Conservation (phyloP, 768 basidiomycete genomes). For the Leccinum broughii region DNA sequence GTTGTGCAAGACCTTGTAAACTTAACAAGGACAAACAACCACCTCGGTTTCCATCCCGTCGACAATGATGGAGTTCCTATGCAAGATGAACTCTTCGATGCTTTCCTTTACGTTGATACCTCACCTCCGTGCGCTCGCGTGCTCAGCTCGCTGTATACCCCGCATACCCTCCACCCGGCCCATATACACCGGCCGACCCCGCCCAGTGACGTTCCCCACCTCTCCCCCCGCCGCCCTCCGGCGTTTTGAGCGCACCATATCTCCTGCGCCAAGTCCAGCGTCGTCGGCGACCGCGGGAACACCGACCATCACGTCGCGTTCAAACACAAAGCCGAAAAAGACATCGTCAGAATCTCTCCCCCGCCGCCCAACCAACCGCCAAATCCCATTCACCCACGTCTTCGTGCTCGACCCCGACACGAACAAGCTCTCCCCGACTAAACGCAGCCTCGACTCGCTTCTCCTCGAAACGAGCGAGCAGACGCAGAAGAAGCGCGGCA, state of each 20-base stretch:
- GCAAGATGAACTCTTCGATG: slow-evolving; percentile 4
- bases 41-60: not conserved
- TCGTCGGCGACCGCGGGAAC: not conserved
- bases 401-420: slow-evolving; percentile 50
- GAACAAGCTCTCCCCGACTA: slow-evolving; percentile 37
- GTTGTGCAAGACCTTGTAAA: slow-evolving; percentile 25
- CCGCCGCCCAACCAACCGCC: slow-evolving; percentile 33
- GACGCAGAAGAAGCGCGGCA: slow-evolving; percentile 8
- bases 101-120: not conserved
- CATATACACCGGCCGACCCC: slow-evolving; percentile 8
- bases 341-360: not conserved
- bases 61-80: slow-evolving; percentile 2
- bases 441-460: slow-evolving; percentile 39
- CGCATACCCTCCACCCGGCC: slow-evolving; percentile 7
- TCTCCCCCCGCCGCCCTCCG: slow-evolving; percentile 23
- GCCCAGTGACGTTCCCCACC: not conserved
- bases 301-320: not conserved
- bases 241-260: slow-evolving; percentile 1
- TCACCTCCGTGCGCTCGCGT: slow-evolving; percentile 7
- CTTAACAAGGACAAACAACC: slow-evolving; percentile 34
- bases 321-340: accelerated
- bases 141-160: slow-evolving; percentile 4
- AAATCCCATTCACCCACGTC: slow-evolving; percentile 46
- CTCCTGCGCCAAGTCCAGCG: not conserved
- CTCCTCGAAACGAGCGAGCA: slow-evolving; percentile 50